Evolutionary conservation across 2,329 filamentous ascomycete genomes (phyloP).

Genomic region (Cryphonectria naterciae): DNA sequence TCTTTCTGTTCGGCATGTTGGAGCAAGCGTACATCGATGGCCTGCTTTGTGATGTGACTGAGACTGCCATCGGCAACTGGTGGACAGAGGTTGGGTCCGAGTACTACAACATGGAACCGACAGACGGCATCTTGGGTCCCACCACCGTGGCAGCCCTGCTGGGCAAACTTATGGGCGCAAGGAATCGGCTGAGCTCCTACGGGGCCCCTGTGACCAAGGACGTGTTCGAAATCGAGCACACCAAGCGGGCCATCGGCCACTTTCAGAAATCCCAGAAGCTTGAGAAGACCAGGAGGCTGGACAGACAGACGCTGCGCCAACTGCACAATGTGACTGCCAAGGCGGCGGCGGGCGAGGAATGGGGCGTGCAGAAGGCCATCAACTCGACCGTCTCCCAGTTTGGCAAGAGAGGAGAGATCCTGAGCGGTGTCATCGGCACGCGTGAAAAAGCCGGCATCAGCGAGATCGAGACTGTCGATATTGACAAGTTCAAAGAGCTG

Average conservation of each 20-base stretch:
- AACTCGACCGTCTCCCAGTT: conserved; percentile 95
- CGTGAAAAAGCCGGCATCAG: conserved; percentile 88
- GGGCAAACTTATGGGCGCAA: conserved; percentile 85
- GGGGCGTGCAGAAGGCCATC: conserved; percentile 90
- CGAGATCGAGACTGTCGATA: conserved; percentile 88
- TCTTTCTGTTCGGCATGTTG: conserved; percentile 86
- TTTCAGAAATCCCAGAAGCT: conserved; percentile 92
- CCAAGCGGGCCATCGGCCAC: conserved; percentile 81
- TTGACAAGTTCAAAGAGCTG: conserved; percentile 80
- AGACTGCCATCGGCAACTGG: conserved; percentile 89
- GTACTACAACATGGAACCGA: conserved; percentile 89
- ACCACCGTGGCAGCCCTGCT: conserved; percentile 88
- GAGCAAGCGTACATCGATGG: conserved; percentile 91
- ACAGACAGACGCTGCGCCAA: conserved; percentile 79
- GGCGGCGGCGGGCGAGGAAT: conserved; percentile 84
- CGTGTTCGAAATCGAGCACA: conserved; percentile 81
- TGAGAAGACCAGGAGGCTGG: conserved; percentile 75
- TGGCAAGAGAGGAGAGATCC: conserved; percentile 90
- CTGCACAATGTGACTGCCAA: conserved; percentile 87
- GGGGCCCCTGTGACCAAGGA: conserved; percentile 88
- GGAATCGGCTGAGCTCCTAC: conserved; percentile 84
- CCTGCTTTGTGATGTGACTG: conserved; percentile 88
- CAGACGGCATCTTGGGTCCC: conserved; percentile 88
- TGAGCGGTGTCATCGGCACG: conserved; percentile 90
- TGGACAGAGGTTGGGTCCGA: conserved; percentile 93